Evolutionary conservation across 192 early-diverging fungal species (phyloP), one percentile per base, ranked within the genome.

Genomic region (Coemansia sp.): DNA sequence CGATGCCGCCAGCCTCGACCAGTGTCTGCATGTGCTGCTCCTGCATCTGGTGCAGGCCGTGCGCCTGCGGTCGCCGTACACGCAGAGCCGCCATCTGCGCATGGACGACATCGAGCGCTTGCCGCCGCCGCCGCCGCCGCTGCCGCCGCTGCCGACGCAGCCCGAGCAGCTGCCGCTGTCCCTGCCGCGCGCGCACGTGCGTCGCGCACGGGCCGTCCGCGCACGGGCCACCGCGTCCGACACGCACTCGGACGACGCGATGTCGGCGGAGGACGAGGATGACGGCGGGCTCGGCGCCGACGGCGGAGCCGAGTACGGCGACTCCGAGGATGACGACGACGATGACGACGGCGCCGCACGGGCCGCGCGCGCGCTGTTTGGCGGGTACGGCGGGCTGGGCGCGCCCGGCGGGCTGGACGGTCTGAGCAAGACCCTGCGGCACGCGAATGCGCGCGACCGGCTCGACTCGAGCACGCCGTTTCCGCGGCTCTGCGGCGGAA

Each of bases 401-500:
- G 59, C 62, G 18, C 72, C 63, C 13, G 40, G 57, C 11, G 69
- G 65, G 45, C 47, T 65, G 26, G 63, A 69, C 63, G 72, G 69
- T 42, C 62, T 67, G 26, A 58, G 61, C 22, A 62, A 56, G 16
- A 26, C 46, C 37, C 41, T 59, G 62, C 77, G 69, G 54, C 62
- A 73, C 6, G 77, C 60, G 32, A 67, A 51, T 45, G 65, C 64
- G 70, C 81, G 68, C 65, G 76, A 77, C 41, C 79, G 79, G 9
- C 67, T 66, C 47, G 74, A 68, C 57, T 48, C 68, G n/a, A 64
- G 63, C 16, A 71, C 70, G 12, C 78, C 83, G 47, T 85, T 85
- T 26, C 83, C 83, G 16, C 66, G 83, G 22, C 76, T 85, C 15
- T 85, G 83, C 54, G 83, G 83, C 60, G 83, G 72, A 10, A 72